Evolutionary conservation across 352 stramenopile species (phyloP).

Genomic region (Sclerospora graminicola): DNA sequence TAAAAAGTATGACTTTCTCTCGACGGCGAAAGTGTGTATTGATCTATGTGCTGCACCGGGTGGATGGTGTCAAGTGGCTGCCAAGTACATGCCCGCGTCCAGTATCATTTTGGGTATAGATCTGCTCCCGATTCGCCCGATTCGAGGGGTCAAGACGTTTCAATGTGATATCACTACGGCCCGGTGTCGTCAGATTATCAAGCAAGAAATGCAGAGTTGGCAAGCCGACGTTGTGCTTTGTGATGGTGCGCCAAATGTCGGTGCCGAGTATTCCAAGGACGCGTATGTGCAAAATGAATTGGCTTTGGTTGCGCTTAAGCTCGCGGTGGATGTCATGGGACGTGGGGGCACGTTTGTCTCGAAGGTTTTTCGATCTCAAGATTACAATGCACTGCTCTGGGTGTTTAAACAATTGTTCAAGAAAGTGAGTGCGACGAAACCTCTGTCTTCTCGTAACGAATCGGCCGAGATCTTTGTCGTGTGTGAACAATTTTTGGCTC

Average conservation of each 20-base stretch:
- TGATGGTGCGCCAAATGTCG: constrained; percentile 98
- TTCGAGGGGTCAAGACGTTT: constrained; percentile 95
- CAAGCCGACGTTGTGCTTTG: constrained; percentile 97
- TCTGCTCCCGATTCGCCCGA: constrained; percentile 96
- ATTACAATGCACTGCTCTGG: constrained; percentile 99
- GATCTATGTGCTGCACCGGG: constrained; percentile 98
- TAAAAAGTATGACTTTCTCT: constrained; percentile 98
- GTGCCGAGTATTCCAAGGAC: constrained; percentile 96
- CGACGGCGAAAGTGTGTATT: constrained; percentile 94
- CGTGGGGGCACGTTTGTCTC: constrained; percentile 89
- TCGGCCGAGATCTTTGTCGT: constrained; percentile 99
- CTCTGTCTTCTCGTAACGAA: constrained; percentile 94
- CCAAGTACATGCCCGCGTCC: constrained; percentile 87
- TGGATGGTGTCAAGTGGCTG: constrained; percentile 94
- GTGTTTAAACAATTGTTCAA: constrained; percentile 99
- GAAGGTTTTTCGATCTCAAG: constrained; percentile 96
- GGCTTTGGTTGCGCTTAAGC: constrained; percentile 93
- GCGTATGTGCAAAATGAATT: constrained; percentile 99
- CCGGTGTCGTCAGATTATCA: constrained; percentile 86
- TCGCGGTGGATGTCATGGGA: constrained; percentile 95
- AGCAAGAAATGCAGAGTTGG: constrained; percentile 88
- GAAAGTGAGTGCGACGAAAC: constrained; percentile 96
- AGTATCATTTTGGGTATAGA: constrained; percentile 98
- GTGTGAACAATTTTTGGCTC: constrained; percentile 92
- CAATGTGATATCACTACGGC: constrained; percentile 93